Percentiles rank a stretch among this genome's conserved stretches.
These are phyloP conservation scores for Penicillium freii DNA, from an alignment of 2,329 filamentous ascomycete species.

Conservation along the genomic window DNA sequence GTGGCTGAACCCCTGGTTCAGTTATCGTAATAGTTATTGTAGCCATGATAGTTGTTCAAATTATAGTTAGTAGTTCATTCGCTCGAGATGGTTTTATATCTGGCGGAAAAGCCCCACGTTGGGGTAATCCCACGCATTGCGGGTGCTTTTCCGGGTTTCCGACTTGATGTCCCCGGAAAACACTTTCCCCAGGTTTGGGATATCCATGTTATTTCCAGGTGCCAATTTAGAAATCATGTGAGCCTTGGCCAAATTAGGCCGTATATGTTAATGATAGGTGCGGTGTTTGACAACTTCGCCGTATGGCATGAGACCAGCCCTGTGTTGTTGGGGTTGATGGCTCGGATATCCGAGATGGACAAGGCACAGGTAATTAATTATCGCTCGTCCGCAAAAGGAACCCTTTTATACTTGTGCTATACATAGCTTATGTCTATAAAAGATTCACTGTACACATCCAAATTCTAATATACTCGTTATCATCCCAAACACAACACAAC, in stretches of 20 bases:
- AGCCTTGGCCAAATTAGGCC: fast-evolving
- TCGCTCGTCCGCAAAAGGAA: background rate
- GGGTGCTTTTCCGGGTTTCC: conserved; percentile 17
- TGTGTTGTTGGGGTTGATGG: background rate
- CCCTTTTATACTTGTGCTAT: background rate
- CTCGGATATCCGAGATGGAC: background rate
- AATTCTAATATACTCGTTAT: background rate
- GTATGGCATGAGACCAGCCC: background rate
- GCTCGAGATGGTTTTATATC: conserved; percentile 8
- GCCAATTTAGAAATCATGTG: background rate
- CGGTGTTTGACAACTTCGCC: background rate
- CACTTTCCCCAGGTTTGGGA: background rate
- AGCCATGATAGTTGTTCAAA: conserved; percentile 4
- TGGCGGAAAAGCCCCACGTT: background rate
- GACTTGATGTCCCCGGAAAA: conserved; percentile 6
- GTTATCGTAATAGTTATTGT: conserved; percentile 10
- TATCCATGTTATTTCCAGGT: background rate
- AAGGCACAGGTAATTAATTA: background rate
- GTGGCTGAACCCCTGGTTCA: conserved; percentile 6
- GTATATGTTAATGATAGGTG: background rate
- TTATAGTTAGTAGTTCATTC: background rate
- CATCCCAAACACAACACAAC: conserved; percentile 34
- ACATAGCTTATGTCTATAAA: background rate
- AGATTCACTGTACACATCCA: background rate
- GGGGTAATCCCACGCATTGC: conserved; percentile 7